Conservation (phyloP, 768 basidiomycete species). For the Russula emetica region DNA sequence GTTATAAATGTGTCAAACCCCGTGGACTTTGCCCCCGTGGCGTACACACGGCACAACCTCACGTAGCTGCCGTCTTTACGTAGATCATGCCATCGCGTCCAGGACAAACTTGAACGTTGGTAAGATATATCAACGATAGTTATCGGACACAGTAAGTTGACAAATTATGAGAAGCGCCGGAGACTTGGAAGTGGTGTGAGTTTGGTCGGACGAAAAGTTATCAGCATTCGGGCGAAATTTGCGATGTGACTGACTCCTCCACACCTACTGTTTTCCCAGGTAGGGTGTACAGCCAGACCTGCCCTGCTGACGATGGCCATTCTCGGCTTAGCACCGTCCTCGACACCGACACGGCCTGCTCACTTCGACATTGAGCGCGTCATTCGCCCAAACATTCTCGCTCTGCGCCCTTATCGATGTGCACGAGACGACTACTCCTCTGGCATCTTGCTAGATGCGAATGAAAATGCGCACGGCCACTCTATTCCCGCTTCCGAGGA, state of each 20-base stretch:
- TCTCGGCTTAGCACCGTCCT: constrained; percentile 51
- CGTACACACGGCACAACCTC: too few species aligned
- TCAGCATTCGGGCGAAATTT: too few species aligned
- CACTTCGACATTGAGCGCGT: constrained; percentile 84
- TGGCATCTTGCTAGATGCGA: constrained; percentile 93
- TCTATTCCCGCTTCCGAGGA: constrained; percentile 44
- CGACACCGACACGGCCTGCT: constrained; percentile 48
- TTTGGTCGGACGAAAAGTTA: neutral
- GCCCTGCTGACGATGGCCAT: constrained; percentile 50
- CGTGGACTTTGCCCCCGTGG: too few species aligned
- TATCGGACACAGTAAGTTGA: too few species aligned
- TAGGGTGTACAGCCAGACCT: neutral
- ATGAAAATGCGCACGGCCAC: constrained; percentile 93
- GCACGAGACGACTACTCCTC: constrained; percentile 92
- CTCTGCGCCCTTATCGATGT: constrained; percentile 89
- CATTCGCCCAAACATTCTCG: constrained; percentile 91
- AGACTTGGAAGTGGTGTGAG: too few species aligned
- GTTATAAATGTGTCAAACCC: too few species aligned
- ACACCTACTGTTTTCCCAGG: neutral
- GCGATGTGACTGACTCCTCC: constrained; percentile 4
- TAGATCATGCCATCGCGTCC: too few species aligned
- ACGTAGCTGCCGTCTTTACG: too few species aligned
- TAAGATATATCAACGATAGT: too few species aligned
- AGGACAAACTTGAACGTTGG: too few species aligned
- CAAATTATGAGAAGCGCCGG: too few species aligned